phyloP scores from a whole-genome alignment of 2,329 filamentous ascomycete genomes.

The Beauveria bassiana region DNA sequence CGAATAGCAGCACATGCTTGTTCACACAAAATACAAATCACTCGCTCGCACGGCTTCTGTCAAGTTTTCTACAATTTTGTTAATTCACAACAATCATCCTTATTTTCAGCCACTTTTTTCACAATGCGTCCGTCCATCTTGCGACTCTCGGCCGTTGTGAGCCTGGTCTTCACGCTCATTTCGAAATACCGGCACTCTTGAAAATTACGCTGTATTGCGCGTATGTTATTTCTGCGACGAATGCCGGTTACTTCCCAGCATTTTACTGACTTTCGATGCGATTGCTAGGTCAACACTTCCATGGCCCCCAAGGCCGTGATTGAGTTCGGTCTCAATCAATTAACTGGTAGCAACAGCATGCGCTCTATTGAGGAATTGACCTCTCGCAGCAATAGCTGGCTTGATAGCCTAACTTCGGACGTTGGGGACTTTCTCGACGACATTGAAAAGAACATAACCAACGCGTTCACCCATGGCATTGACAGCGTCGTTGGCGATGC shows the following conservation, averaged over 20 bases:
- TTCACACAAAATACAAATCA: neutral
- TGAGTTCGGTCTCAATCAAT: neutral
- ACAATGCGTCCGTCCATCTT: neutral
- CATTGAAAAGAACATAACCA: neutral
- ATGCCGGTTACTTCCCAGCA: neutral
- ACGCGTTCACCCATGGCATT: slow-evolving; percentile 27
- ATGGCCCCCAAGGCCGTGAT: neutral
- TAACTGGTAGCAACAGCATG: neutral
- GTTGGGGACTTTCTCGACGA: neutral
- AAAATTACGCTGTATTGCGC: slow-evolving; percentile 1
- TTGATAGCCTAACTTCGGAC: neutral
- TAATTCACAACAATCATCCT: neutral
- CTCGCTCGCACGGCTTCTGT: neutral
- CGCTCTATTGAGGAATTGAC: neutral
- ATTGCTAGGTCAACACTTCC: slow-evolving; percentile 1
- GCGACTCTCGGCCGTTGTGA: neutral
- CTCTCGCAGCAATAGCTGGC: neutral
- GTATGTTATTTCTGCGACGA: neutral
- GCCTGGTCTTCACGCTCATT: neutral
- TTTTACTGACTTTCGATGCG: neutral
- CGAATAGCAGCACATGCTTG: neutral
- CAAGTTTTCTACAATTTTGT: neutral
- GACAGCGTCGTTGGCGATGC: slow-evolving; percentile 32
- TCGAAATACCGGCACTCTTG: neutral
- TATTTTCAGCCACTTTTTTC: neutral